A percentile compares a stretch with the other conserved stretches of the same genome.
phyloP scores from a whole-genome alignment of 257 asterid species.

The Capsicum rhomboideum region DNA sequence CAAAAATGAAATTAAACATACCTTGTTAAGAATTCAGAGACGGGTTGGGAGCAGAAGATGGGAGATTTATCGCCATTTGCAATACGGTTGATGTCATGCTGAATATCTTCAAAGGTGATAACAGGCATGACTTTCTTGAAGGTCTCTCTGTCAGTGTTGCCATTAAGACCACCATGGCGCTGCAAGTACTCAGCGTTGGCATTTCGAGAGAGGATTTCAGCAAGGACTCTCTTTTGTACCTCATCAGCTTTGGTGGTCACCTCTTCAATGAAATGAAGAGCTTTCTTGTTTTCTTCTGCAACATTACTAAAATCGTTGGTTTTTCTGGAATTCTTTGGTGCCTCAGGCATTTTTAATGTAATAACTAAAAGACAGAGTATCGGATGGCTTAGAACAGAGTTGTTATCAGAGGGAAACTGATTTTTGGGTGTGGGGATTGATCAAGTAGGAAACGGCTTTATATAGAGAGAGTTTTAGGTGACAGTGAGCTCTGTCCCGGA shows the following conservation, averaged over 20 bases:
- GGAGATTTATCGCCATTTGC: slow-evolving; percentile 27
- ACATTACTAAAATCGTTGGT: neutral
- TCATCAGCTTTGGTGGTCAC: slow-evolving; percentile 17
- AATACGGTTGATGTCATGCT: slow-evolving; percentile 18
- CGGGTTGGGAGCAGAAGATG: slow-evolving; percentile 21
- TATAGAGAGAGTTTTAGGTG: neutral
- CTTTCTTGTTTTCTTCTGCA: slow-evolving; percentile 8
- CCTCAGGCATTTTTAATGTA: slow-evolving; percentile 19
- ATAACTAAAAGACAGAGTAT: neutral
- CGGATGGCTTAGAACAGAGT: neutral
- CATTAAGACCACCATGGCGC: slow-evolving; percentile 18
- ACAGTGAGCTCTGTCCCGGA: neutral
- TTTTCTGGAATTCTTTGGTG: neutral
- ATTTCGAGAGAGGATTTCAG: slow-evolving; percentile 23
- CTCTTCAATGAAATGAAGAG: slow-evolving; percentile 26
- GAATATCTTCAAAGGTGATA: neutral
- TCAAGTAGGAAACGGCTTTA: neutral
- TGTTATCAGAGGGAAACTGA: neutral
- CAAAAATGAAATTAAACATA: neutral
- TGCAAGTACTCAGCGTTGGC: slow-evolving; percentile 19
- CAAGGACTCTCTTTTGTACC: slow-evolving; percentile 17
- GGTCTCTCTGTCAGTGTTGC: slow-evolving; percentile 2
- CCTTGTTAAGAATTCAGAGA: slow-evolving; percentile 31
- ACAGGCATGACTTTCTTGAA: neutral
- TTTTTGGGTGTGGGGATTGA: neutral